Percentiles rank a stretch among this genome's conserved stretches.
Evolutionary conservation across 306 rosid species (phyloP).

Genomic region (Quercus variabilis): DNA sequence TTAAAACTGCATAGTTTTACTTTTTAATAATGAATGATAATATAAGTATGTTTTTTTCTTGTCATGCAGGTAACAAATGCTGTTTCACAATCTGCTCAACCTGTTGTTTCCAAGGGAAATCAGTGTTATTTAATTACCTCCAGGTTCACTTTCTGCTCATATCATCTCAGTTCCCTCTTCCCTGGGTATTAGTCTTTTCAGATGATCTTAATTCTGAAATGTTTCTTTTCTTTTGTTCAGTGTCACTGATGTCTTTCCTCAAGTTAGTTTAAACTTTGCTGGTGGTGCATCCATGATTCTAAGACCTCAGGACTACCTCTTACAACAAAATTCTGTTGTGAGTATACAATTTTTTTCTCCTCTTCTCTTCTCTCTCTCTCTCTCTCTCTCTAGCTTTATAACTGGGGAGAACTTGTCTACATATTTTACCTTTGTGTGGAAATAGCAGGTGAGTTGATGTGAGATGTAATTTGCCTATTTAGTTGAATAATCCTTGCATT

Average conservation of each 20-base stretch:
- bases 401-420: slow-evolving; percentile 1
- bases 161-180: slow-evolving; percentile 3
- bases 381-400: neutral
- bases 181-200: neutral
- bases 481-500: slow-evolving; percentile 9
- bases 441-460: slow-evolving; percentile 10
- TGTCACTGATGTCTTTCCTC: slow-evolving; percentile 73
- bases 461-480: slow-evolving; percentile 13
- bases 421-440: slow-evolving; percentile 4
- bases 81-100: slow-evolving; percentile 62
- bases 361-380: neutral
- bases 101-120: slow-evolving; percentile 57
- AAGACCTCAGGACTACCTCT: slow-evolving; percentile 87
- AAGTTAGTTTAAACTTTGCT: slow-evolving; percentile 85
- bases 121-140: slow-evolving; percentile 68
- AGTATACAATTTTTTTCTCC: slow-evolving; percentile 36
- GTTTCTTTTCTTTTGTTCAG: slow-evolving; percentile 40
- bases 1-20: slow-evolving; percentile 13
- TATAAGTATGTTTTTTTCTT: neutral
- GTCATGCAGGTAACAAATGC: slow-evolving; percentile 51
- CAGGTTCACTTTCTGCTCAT: slow-evolving; percentile 41
- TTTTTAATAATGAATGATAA: neutral
- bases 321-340: slow-evolving; percentile 78
- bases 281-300: slow-evolving; percentile 72
- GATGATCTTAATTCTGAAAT: slow-evolving; percentile 16